phyloP scores from a whole-genome alignment of 2,329 filamentous ascomycete genomes.

The Penicillium sp. region DNA sequence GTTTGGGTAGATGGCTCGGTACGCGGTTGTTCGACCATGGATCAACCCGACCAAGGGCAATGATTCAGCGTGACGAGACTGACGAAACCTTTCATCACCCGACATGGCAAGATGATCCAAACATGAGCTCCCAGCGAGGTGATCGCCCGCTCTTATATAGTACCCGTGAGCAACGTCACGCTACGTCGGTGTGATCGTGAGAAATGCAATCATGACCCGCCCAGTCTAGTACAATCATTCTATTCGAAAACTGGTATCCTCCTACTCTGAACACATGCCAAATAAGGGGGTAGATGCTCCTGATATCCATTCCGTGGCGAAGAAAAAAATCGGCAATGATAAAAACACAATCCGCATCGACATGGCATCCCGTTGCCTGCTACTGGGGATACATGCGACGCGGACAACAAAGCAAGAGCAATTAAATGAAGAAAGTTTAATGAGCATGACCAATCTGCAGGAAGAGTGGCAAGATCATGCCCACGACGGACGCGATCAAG shows the following conservation, averaged over 20 bases:
- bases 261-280: conserved; percentile 14
- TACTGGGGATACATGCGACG: not conserved
- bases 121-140: conserved; percentile 15
- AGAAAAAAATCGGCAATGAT: not conserved
- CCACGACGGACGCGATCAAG: conserved; percentile 47
- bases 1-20: conserved; percentile 21
- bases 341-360: not conserved
- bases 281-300: conserved; percentile 21
- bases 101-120: conserved; percentile 14
- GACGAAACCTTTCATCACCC: conserved; percentile 33
- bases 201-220: conserved; percentile 29
- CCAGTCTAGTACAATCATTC: conserved; percentile 13
- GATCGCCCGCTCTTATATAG: conserved; percentile 18
- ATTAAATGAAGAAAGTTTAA: conserved; percentile 21
- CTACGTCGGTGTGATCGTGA: conserved; percentile 32
- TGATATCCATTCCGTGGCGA: conserved; percentile 11
- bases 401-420: not conserved
- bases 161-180: conserved; percentile 12
- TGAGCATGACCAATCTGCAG: conserved; percentile 50
- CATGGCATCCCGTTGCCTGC: not conserved
- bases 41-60: conserved; percentile 14
- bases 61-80: conserved; percentile 32
- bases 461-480: conserved; percentile 50
- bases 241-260: conserved; percentile 14
- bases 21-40: conserved; percentile 25